phyloP scores from a whole-genome alignment of 176 grass and related monocot species.

The Oryza officinalis region DNA sequence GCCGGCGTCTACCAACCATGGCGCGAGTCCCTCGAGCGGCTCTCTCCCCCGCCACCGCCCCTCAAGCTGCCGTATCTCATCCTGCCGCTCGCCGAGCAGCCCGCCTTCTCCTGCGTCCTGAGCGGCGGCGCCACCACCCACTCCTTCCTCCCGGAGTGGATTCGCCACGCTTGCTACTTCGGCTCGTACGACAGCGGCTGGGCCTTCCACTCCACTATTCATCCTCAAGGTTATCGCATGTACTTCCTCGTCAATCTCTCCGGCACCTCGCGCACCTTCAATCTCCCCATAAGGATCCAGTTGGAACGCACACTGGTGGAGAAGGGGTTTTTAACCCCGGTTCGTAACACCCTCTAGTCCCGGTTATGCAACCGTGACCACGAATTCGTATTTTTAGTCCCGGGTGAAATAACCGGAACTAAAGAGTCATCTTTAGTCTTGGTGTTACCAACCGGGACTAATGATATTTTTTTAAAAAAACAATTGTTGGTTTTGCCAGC shows the following conservation, averaged over 20 bases:
- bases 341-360: too few species aligned
- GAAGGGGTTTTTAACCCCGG: too few species aligned
- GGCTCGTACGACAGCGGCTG: constrained; percentile 8
- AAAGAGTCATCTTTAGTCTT: too few species aligned
- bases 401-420: too few species aligned
- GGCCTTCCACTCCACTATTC: not conserved
- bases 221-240: not conserved
- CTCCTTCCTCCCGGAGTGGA: not conserved
- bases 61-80: constrained; percentile 2
- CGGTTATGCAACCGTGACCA: too few species aligned
- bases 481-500: too few species aligned
- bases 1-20: not conserved
- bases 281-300: not conserved
- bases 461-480: too few species aligned
- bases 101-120: not conserved
- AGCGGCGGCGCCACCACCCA: not conserved
- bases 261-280: too few species aligned
- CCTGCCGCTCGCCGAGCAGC: not conserved
- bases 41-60: not conserved
- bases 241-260: not conserved
- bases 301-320: too few species aligned
- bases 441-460: too few species aligned
- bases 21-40: not conserved
- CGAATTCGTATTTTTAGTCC: too few species aligned
- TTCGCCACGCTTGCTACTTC: not conserved